Evolutionary conservation across 1,139 yeast genomes (phyloP), one percentile per base, ranked within the genome.

Genomic region (Geotrichum cucujoidarum): DNA sequence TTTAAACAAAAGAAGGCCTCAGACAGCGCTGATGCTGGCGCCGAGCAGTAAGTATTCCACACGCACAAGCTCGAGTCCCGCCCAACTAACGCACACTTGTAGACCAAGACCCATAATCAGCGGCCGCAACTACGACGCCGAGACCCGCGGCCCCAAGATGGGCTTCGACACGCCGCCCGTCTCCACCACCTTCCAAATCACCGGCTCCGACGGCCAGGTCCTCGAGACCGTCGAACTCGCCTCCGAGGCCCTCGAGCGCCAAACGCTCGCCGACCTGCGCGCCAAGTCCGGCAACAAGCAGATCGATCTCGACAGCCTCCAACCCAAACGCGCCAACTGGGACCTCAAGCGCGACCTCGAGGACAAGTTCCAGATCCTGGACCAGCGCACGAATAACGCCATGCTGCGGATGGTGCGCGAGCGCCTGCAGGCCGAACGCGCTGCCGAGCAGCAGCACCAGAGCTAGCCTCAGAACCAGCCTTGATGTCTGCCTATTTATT

Each of bases 381-480:
- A 68, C 18, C 62, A 60, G 39, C 60, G 65, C 39, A 74, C 77
- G 0, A 69, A 72, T 38, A 60, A 62, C 29, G 71, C 70, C 0
- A 64, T 77, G 0, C 63, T 65, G n/a, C 55, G 63, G 18, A 46
- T 73, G 2, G 70, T 76, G 13, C 65, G 73, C 45, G 70, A 70
- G 35, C 59, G 72, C 39, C 50, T 73, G 14, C 45, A 46, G 22
- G 41, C 42, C 29, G 50, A 47, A 21, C 36, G 50, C 16, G n/a
- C n/a, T n/a, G n/a, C n/a, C n/a, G n/a, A n/a, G n/a, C n/a, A n/a
- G n/a, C n/a, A n/a, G n/a, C n/a, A n/a, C n/a, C n/a, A n/a, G n/a
- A n/a, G n/a, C n/a, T n/a, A n/a, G n/a, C n/a, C n/a, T n/a, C n/a
- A n/a, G n/a, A n/a, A n/a, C 35, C 35, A 10, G 20, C 30, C 13